These are phyloP conservation scores for Solidago caesia DNA, from an alignment of 129 eudicot genomes.

Conservation along the genomic window DNA sequence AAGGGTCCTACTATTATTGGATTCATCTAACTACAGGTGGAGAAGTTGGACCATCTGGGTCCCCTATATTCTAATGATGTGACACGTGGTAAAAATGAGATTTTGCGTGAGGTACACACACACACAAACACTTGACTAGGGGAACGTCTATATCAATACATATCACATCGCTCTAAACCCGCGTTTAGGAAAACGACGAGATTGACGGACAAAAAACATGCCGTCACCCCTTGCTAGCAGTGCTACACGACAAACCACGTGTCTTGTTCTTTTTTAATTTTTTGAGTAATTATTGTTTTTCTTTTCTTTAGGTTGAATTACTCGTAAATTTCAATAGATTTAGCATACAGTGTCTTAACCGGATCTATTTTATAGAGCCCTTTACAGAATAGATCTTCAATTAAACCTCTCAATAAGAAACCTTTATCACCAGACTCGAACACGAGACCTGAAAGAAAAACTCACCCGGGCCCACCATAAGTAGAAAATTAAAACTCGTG, in stretches of 20 bases:
- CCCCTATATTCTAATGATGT: not conserved
- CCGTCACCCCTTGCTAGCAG: constrained; percentile 14
- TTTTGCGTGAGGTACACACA: constrained; percentile 12
- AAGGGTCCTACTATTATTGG: not conserved
- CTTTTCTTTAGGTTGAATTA: too few species aligned
- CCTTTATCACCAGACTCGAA: too few species aligned
- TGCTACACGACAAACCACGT: constrained; percentile 37
- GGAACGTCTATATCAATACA: constrained; percentile 32
- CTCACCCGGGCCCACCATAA: too few species aligned
- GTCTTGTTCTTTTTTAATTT: not conserved
- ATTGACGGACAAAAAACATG: constrained; percentile 35
- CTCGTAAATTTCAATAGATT: too few species aligned
- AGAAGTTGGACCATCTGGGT: constrained; percentile 14
- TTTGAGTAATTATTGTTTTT: too few species aligned
- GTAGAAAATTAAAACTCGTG: too few species aligned
- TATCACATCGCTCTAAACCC: constrained; percentile 23
- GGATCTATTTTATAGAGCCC: too few species aligned
- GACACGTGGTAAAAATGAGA: constrained; percentile 20
- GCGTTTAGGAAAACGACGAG: constrained; percentile 31
- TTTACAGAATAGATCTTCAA: too few species aligned
- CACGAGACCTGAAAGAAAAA: too few species aligned
- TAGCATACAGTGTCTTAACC: too few species aligned
- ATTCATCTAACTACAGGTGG: constrained; percentile 8
- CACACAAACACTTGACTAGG: not conserved
- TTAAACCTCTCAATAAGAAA: too few species aligned